Conservation (phyloP, 306 rosid genomes). For the Corylus avellana region DNA sequence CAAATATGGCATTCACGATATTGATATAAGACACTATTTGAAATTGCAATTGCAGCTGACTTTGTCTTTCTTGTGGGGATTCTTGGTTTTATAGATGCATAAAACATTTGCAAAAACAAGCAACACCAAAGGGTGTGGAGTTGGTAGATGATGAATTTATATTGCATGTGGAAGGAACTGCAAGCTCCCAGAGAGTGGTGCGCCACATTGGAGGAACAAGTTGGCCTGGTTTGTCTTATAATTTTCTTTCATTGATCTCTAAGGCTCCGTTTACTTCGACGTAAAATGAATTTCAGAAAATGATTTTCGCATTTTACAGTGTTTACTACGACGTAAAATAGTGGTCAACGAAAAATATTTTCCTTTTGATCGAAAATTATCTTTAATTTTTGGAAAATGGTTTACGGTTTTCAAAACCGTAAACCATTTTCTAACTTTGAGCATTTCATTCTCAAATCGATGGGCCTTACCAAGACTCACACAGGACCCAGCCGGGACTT, state of each 20-base stretch:
- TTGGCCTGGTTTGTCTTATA: conserved; percentile 73
- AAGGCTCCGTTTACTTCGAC: too few relatives aligned
- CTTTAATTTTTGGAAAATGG: too few relatives aligned
- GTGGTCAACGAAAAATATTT: too few relatives aligned
- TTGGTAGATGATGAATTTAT: conserved; percentile 76
- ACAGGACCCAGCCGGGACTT: too few relatives aligned
- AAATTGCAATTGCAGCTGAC: background rate
- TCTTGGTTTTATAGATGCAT: conserved; percentile 47
- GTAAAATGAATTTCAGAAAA: too few relatives aligned
- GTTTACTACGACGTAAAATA: too few relatives aligned
- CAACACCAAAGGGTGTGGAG: conserved; percentile 69
- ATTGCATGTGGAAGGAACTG: conserved; percentile 91
- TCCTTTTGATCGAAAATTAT: too few relatives aligned
- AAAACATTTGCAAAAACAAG: conserved; percentile 65
- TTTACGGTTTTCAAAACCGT: too few relatives aligned
- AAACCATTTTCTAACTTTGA: too few relatives aligned
- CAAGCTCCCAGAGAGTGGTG: conserved; percentile 76
- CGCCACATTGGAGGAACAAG: conserved; percentile 89
- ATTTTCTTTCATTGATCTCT: background rate
- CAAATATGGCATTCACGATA: background rate
- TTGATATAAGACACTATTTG: background rate
- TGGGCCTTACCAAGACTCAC: too few relatives aligned
- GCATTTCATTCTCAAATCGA: too few relatives aligned
- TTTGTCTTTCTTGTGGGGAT: background rate
- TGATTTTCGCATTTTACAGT: too few relatives aligned